These are phyloP conservation scores for Aspergillus sp. DNA, from an alignment of 2,329 filamentous ascomycete species.

Conservation along the genomic window DNA sequence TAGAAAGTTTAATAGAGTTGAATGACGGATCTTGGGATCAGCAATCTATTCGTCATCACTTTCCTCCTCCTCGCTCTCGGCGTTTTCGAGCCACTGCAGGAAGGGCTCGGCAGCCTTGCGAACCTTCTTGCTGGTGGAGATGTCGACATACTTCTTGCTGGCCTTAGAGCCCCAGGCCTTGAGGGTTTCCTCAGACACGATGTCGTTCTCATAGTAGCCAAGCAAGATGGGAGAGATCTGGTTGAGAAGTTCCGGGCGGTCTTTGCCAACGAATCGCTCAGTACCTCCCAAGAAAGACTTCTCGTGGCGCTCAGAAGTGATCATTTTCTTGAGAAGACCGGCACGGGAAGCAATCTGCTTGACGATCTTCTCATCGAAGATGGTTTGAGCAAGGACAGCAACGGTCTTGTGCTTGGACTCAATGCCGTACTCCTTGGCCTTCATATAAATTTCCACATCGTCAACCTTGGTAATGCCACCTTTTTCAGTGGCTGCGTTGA, in stretches of 20 bases:
- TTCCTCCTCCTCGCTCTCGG: conserved; percentile 67
- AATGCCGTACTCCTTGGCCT: conserved; percentile 94
- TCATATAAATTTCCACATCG: conserved; percentile 89
- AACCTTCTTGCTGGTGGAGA: conserved; percentile 87
- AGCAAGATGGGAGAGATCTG: conserved; percentile 84
- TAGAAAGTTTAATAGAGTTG: conserved; percentile 7
- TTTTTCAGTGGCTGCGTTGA: conserved; percentile 67
- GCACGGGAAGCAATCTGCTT: conserved; percentile 84
- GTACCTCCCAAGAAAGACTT: conserved; percentile 94
- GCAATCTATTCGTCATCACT: conserved; percentile 42
- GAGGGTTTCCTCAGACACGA: conserved; percentile 83
- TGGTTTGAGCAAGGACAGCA: conserved; percentile 84
- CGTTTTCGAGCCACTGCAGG: conserved; percentile 88
- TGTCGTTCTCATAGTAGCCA: conserved; percentile 85
- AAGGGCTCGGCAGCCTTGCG: conserved; percentile 93
- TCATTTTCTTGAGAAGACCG: conserved; percentile 85
- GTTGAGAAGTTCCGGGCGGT: conserved; percentile 74
- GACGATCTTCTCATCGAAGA: conserved; percentile 88
- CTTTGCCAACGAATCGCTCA: conserved; percentile 83
- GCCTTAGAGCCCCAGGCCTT: conserved; percentile 91
- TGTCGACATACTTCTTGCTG: conserved; percentile 97
- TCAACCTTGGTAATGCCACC: conserved; percentile 76
- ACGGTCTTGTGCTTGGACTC: conserved; percentile 92
- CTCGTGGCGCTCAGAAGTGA: conserved; percentile 89
- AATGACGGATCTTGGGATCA: neutral